Evolutionary conservation across 352 stramenopile species (phyloP), one percentile per base, ranked within the genome.

Genomic region (Saprolegnia diclina): DNA sequence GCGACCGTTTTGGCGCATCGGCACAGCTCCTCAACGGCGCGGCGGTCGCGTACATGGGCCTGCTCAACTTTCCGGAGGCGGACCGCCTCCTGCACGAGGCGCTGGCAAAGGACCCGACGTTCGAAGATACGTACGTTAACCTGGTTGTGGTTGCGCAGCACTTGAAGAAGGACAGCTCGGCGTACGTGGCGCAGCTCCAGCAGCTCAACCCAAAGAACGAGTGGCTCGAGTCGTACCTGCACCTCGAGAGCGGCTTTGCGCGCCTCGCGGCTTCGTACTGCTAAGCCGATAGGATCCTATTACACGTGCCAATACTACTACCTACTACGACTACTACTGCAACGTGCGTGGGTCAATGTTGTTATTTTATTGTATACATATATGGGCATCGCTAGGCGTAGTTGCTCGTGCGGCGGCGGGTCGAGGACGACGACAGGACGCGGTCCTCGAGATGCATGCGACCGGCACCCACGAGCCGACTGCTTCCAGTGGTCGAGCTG

Each of bases 51-150:
- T 97, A 96, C 74, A 96, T 98, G 89, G 86, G 90, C 56, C 76
- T 91, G 35, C 83, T 86, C 68, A 96, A 98, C 68, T 98, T 93
- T 67, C 73, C 84, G 16, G 87, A 95, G 64, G 94, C 95, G 4
- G 91, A 98, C 74, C 72, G 76, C 0, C 82, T 94, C 72, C 79
- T 99, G 42, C 77, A 90, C 22, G 90, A 98, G 68, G 89, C 91
- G 10, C 48, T 96, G 18, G 78, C 90, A 56, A 94, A 97, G 73
- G 84, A 89, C 66, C 74, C 86, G 42, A 70, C 80, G 38, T 90
- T 97, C 73, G 80, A 95, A 38, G 94, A 99, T 74, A 97, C 93
- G 64, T 81, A 98, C 26, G 80, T 97, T 50, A 99, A 99, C 76
- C 74, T 98, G 54, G 91, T 98, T 71, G 88, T 90, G 0, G 91